A percentile compares a stretch with the other conserved stretches of the same genome.
These are phyloP conservation scores for Juglanconis oblonga DNA, from an alignment of 2,329 filamentous ascomycete species.

Conservation along the genomic window DNA sequence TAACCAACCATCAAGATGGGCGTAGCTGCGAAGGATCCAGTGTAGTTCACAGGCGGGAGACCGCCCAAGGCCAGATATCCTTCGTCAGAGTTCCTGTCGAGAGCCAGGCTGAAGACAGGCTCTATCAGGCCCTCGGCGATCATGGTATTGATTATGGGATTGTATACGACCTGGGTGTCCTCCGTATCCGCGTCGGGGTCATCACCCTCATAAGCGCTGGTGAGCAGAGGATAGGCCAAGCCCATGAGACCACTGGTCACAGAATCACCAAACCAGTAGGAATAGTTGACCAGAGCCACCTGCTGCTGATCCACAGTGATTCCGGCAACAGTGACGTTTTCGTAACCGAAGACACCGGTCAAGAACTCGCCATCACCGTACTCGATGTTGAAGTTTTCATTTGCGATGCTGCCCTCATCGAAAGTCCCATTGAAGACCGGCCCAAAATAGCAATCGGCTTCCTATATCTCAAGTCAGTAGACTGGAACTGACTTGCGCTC, in stretches of 20 bases:
- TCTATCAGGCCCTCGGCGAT: conserved; percentile 38
- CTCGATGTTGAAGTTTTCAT: conserved; percentile 39
- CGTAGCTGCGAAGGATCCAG: conserved; percentile 24
- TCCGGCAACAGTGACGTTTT: conserved; percentile 41
- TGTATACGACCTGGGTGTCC: conserved; percentile 35
- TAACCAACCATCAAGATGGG: conserved; percentile 23
- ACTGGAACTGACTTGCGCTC: background rate
- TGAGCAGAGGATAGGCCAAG: conserved; percentile 47
- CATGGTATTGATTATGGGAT: conserved; percentile 50
- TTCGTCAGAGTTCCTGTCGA: conserved; percentile 35
- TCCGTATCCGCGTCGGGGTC: conserved; percentile 2
- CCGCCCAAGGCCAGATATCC: conserved; percentile 49
- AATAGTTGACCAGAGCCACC: conserved; percentile 42
- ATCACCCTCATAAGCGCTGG: conserved; percentile 32
- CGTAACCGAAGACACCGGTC: conserved; percentile 36
- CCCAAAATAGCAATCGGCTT: conserved; percentile 24
- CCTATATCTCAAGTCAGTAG: background rate
- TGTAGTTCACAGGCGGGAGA: conserved; percentile 39
- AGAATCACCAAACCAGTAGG: conserved; percentile 41
- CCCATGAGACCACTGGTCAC: conserved; percentile 48
- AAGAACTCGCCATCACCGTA: conserved; percentile 43
- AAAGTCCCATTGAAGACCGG: conserved; percentile 30
- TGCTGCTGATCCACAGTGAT: conserved; percentile 42
- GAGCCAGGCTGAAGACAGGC: conserved; percentile 46
- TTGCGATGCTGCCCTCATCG: conserved; percentile 28